Conservation (phyloP, 1,284 basidiomycete species). For the Paramarasmius palmivorus region DNA sequence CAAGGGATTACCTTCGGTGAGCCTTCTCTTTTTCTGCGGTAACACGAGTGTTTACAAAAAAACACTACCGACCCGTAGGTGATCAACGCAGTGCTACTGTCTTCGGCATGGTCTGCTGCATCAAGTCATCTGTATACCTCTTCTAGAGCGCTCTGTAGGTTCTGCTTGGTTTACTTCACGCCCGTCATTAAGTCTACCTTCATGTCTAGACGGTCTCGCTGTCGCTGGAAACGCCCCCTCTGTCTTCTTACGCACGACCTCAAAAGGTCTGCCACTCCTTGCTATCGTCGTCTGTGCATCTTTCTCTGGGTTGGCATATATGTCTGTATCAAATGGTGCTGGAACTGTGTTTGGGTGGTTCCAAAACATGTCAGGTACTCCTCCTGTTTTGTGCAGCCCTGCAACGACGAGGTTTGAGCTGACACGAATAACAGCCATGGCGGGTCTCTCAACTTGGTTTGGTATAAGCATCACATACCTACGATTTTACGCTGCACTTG, state of each 20-base stretch:
- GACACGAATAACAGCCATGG: constrained; percentile 28
- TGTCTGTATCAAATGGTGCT: constrained; percentile 60
- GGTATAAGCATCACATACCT: constrained; percentile 80
- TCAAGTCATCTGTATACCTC: constrained; percentile 83
- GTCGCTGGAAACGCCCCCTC: constrained; percentile 74
- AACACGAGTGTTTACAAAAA: not conserved
- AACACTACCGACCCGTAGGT: too few species aligned
- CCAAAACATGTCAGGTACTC: constrained; percentile 62
- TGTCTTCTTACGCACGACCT: constrained; percentile 69
- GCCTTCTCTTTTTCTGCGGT: constrained; percentile 31
- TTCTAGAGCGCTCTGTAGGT: constrained; percentile 78
- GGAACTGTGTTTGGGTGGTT: constrained; percentile 80
- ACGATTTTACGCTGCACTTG: constrained; percentile 70
- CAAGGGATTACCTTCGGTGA: constrained; percentile 66
- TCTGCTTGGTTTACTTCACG: constrained; percentile 12
- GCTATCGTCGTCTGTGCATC: constrained; percentile 66
- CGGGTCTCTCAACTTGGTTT: constrained; percentile 81
- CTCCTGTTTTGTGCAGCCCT: too few species aligned
- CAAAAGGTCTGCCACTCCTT: constrained; percentile 74
- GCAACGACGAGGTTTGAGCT: too few species aligned
- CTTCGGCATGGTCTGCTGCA: constrained; percentile 86
- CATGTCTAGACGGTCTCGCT: constrained; percentile 82
- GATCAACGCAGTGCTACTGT: constrained; percentile 86
- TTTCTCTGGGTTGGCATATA: constrained; percentile 76
- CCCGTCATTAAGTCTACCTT: not conserved